Base-by-base conservation (phyloP, 176 grass and related monocot genomes). In the Aegilops longissima region DNA sequence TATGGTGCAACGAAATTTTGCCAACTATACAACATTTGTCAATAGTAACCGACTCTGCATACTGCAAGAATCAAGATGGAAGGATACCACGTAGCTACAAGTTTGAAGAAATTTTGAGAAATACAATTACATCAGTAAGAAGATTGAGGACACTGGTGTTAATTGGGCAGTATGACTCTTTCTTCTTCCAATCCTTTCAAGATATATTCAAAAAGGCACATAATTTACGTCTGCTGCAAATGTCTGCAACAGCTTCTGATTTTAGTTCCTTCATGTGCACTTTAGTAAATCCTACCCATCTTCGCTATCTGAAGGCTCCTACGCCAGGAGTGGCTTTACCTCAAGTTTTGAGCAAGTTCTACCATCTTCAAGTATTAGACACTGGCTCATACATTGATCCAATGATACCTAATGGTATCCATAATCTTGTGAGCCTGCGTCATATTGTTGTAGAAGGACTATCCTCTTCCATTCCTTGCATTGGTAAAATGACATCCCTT, bases 291-390 rank as follows among this genome's bases (percentile, higher is more conserved):
- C 66, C 39, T 12, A 59, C 81, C 16, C 80, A 91, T 82, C 65
- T 91, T 5, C 80, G 89, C 0, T 91, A 87, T 45, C 8, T 76
- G 66, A 45, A 29, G 17, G 74, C n/a, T 44, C 38, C 12, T 47
- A 25, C 8, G 71, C 10, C 23, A 39, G n/a, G 12, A 7, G n/a
- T 23, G 12, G 39, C 13, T 36, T 83, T 87, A 4, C 83, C 75
- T 10, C 33, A 21, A 51, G 42, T 56, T 38, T 12, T 94, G 24
- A 76, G 14, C 34, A 85, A 79, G 5, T 85, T 70, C 25, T 91
- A 42, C 79, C 49, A 91, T 49, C 86, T 94, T 70, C 77, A 92
- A 78, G 76, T 71, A 82, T 77, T 92, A 59, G 71, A 92, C 78
- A 31, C 74, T 24, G 27, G 45, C 23, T 65, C 29, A 56, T 3